Percentiles rank a stretch among this genome's conserved stretches.
These are phyloP conservation scores for Pneumocystis jirovecii DNA, from an alignment of 1,139 yeast genomes.

Conservation along the genomic window DNA sequence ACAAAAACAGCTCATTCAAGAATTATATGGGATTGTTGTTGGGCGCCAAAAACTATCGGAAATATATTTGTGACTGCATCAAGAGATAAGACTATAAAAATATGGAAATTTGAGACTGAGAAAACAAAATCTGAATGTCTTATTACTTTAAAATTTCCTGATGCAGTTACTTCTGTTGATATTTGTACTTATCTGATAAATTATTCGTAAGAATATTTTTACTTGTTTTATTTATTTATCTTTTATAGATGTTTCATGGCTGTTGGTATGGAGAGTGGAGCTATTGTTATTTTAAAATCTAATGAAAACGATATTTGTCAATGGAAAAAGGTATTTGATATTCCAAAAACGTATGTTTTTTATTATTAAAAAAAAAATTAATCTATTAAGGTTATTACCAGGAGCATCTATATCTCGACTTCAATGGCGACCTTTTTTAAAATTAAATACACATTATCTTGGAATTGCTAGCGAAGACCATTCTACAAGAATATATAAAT, in stretches of 20 bases:
- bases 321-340: conserved; percentile 6
- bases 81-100: conserved; percentile 46
- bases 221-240: conserved; percentile 7
- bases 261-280: conserved; percentile 63
- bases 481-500: not conserved
- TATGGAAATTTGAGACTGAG: conserved; percentile 15
- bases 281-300: conserved; percentile 25
- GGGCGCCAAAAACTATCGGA: conserved; percentile 18
- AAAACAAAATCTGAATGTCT: not conserved
- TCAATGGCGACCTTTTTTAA: not conserved
- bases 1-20: conserved; percentile 66
- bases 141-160: conserved; percentile 19
- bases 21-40: conserved; percentile 86
- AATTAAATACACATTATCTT: not conserved
- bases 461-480: not conserved
- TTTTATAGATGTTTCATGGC: conserved; percentile 32
- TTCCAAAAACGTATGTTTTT: conserved; percentile 11
- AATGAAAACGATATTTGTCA: conserved; percentile 12
- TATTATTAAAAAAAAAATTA: not conserved
- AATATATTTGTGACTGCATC: conserved; percentile 62
- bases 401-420: not conserved
- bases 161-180: conserved; percentile 64
- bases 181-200: conserved; percentile 25
- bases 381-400: not conserved
- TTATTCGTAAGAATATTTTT: not conserved